Evolutionary conservation across 306 rosid species (phyloP), one percentile per base, ranked within the genome.

Genomic region (Leucaena leucocephala): DNA sequence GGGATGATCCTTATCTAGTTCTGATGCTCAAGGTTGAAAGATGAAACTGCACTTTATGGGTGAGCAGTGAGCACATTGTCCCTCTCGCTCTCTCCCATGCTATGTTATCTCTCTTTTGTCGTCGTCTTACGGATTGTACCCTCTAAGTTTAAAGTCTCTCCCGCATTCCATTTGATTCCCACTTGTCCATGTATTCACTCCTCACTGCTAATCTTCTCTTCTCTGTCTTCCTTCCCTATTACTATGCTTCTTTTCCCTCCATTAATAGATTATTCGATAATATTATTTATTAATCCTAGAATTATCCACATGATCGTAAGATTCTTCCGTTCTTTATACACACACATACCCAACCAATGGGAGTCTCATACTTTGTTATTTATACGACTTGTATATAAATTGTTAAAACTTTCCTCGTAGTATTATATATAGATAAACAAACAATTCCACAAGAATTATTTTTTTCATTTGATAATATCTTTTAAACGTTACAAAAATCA

Each of bases 1-100:
- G 13, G 58, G 19, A 45, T 55, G 13, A n/a, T 69, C 66, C 84
- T 54, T 84, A 84, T 80, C 87, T 42, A 75, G 9, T 74, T 78
- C 33, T 48, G 82, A 27, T 0, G 27, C 27, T 27, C 27, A 27
- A 27, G 27, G 27, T 27, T 27, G 27, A 27, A 27, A 27, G 27
- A 27, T 27, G 35, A 77, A 62, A 59, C 35, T 64, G 81, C 19
- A 77, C 50, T 15, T 70, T 68, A 33, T 7, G 68, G 10, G 44
- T 54, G 17, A 48, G 4, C 74, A 6, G 0, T 27, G 59, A 48
- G 11, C 43, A 21, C 8, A 50, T 68, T 76, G 58, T 76, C 1
- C 78, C 13, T 68, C 8, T 62, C 50, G 21, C 34, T 36, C 46
- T 42, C 78, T 76, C 78, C 2, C 8, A 27, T 27, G 27, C 27